Evolutionary conservation across 2,329 filamentous ascomycete species (phyloP).

Genomic region (Pseudogymnoascus verrucosus): DNA sequence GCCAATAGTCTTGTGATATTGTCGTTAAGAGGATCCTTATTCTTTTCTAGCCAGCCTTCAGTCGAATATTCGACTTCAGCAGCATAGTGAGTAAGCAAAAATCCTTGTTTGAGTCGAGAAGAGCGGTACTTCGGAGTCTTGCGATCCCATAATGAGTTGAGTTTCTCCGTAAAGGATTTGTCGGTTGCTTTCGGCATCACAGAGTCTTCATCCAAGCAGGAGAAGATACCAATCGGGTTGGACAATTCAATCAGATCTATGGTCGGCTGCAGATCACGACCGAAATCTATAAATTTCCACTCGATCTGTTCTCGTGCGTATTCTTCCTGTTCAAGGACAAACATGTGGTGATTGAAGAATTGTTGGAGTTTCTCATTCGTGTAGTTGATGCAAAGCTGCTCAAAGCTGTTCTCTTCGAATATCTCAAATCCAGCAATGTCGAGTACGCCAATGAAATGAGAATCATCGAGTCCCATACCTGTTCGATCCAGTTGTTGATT

Average conservation of each 20-base stretch:
- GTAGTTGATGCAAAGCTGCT: slow-evolving; percentile 99
- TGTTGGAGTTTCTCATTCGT: slow-evolving; percentile 99
- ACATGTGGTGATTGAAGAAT: slow-evolving; percentile 99
- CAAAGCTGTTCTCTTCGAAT: slow-evolving; percentile 96
- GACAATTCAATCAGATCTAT: slow-evolving; percentile 94
- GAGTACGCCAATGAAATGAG: slow-evolving; percentile 92
- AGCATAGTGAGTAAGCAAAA: slow-evolving; percentile 93
- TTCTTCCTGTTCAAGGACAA: slow-evolving; percentile 95
- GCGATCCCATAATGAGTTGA: slow-evolving; percentile 94
- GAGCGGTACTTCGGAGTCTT: slow-evolving; percentile 90
- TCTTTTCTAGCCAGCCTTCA: slow-evolving; percentile 93
- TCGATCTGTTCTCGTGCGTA: slow-evolving; percentile 97
- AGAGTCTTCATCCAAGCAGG: slow-evolving; percentile 92
- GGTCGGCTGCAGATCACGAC: slow-evolving; percentile 90
- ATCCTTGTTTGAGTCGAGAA: slow-evolving; percentile 81
- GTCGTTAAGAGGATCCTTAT: slow-evolving; percentile 97
- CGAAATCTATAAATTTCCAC: slow-evolving; percentile 99
- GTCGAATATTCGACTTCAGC: slow-evolving; percentile 97
- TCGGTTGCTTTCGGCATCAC: slow-evolving; percentile 99
- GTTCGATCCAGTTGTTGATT: slow-evolving; percentile 86
- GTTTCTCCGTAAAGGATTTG: slow-evolving; percentile 92
- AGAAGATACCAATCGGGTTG: slow-evolving; percentile 98
- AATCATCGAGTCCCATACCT: slow-evolving; percentile 75
- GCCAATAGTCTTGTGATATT: slow-evolving; percentile 87
- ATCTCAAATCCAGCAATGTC: slow-evolving; percentile 99